Base-by-base conservation (phyloP, 352 stramenopile species). In the Phytophthora sp. region DNA sequence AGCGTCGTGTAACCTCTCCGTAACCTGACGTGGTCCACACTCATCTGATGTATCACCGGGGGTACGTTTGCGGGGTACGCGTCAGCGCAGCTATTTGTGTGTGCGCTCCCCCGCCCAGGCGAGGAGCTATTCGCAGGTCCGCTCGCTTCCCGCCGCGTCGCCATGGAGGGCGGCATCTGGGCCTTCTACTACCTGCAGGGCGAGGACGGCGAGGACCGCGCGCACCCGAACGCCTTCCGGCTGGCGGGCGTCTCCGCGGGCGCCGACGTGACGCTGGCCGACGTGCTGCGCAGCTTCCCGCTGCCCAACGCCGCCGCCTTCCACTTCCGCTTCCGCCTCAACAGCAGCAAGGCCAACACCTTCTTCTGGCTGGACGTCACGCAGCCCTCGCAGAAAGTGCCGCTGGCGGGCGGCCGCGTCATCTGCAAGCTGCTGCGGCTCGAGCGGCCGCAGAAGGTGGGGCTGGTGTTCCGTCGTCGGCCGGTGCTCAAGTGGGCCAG, bases 161-260 rank as follows among this genome's bases (percentile, higher is more conserved):
- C 34, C 21, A 72, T 72, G 64, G 69, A 70, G 26, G 42, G 43
- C 23, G 77, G 72, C 23, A 54, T 91, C 35, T 95, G 87, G 87
- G 84, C 79, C 43, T 95, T 95, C 71, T 95, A 95, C 80, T 92
- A 92, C 64, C 82, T 95, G 64, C 87, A 95, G 70, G 87, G 84
- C 13, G 87, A 95, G 65, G 87, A 95, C 50, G 87, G 87, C 13
- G 87, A 95, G 62, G 87, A 95, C 51, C 79, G 85, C 30, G 79
- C 79, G 41, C 87, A 95, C 61, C 87, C 87, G 28, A 95, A 95
- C 50, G 87, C 87, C 24, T 95, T 92, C 71, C 76, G 76, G 18
- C 42, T 77, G 37, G 17, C 66, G 3, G 46, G 42, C 26, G 41
- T 68, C 35, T 48, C 49, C 35, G 50, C 59, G 32, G 54, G 62